phyloP scores from a whole-genome alignment of 352 stramenopile species.

The Phytophthora europaea region DNA sequence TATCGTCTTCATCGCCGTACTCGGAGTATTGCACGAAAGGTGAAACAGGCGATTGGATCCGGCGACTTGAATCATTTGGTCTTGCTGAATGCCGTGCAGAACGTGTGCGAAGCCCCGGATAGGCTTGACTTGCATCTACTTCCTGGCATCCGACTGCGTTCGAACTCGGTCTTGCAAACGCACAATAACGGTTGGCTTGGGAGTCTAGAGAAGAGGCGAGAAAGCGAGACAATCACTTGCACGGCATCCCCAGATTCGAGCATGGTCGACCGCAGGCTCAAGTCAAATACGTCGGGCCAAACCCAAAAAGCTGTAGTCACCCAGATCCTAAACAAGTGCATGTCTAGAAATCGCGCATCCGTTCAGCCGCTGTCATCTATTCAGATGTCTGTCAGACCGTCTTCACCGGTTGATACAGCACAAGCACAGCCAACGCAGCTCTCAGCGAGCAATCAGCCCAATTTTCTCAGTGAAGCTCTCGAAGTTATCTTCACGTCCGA shows the following conservation, averaged over 20 bases:
- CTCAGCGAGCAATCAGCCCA: neutral
- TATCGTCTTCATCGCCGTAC: neutral
- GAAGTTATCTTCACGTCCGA: slow-evolving; percentile 3
- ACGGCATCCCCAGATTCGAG: neutral
- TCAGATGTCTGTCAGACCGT: neutral
- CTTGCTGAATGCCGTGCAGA: neutral
- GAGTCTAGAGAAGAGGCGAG: neutral
- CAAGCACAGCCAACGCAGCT: neutral
- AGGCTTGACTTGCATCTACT: neutral
- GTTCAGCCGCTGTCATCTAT: neutral
- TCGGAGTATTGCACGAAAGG: neutral
- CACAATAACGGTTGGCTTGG: neutral
- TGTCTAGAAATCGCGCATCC: neutral
- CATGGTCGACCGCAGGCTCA: neutral
- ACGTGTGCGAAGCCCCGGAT: neutral
- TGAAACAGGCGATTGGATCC: neutral
- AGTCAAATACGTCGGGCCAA: neutral
- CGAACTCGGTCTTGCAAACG: slow-evolving; percentile 1
- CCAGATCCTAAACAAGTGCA: neutral
- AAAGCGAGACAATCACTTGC: neutral
- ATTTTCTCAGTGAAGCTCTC: slow-evolving; percentile 1
- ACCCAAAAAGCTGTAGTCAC: neutral
- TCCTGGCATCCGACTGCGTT: slow-evolving; percentile 3
- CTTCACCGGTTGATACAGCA: neutral
- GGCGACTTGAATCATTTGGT: neutral